Percentiles rank a stretch among this genome's conserved stretches.
phyloP scores from a whole-genome alignment of 2,329 filamentous ascomycete genomes.

The Fonsecaea pugnacius region DNA sequence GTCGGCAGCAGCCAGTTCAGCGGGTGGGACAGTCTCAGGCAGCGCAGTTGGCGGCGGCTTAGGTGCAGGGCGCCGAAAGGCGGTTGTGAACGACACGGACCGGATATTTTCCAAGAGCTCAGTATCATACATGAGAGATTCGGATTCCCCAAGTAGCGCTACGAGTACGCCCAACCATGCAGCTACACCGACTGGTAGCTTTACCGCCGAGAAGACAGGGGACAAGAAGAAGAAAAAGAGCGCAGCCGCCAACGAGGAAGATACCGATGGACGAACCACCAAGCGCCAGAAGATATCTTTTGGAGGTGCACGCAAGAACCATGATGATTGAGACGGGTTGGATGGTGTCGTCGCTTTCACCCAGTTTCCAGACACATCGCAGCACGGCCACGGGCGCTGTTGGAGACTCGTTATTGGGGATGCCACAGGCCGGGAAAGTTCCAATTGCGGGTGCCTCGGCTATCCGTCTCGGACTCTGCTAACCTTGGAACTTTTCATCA shows the following conservation, averaged over 20 bases:
- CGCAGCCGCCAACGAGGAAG: slow-evolving; percentile 45
- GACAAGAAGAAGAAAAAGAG: slow-evolving; percentile 48
- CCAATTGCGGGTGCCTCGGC: slow-evolving; percentile 4
- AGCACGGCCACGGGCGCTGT: neutral
- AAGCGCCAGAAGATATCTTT: slow-evolving; percentile 38
- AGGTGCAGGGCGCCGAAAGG: slow-evolving; percentile 48
- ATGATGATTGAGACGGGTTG: slow-evolving; percentile 33
- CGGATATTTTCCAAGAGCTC: slow-evolving; percentile 56
- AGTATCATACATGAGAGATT: slow-evolving; percentile 50
- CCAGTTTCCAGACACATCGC: neutral
- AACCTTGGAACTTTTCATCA: slow-evolving; percentile 7
- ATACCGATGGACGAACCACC: slow-evolving; percentile 32
- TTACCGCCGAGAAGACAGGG: slow-evolving; percentile 47
- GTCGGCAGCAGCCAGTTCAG: slow-evolving; percentile 42
- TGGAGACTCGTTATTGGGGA: slow-evolving; percentile 2
- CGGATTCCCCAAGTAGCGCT: slow-evolving; percentile 42
- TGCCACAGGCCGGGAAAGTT: neutral
- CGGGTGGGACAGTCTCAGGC: slow-evolving; percentile 55
- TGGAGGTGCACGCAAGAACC: slow-evolving; percentile 30
- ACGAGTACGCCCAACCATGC: slow-evolving; percentile 54
- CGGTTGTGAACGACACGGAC: slow-evolving; percentile 51
- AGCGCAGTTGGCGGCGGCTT: slow-evolving; percentile 41
- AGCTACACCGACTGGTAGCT: slow-evolving; percentile 49
- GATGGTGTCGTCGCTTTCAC: neutral
- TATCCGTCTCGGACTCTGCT: neutral